Conservation (phyloP, 345 rosid genomes). For the Microcos paniculata region DNA sequence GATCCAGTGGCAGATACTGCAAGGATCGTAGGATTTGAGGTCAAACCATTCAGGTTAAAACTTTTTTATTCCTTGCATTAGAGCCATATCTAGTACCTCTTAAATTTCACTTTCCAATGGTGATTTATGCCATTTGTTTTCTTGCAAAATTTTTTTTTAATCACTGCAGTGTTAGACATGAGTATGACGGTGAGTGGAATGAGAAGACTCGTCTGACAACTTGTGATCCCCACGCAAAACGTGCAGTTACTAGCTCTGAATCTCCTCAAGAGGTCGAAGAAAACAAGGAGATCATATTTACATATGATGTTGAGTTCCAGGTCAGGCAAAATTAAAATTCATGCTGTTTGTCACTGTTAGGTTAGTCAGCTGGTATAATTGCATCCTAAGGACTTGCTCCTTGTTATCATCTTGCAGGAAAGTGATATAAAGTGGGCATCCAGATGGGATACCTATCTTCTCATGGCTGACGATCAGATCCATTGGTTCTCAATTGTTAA, state of each 20-base stretch:
- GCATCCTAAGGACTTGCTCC: not conserved
- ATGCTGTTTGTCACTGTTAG: not conserved
- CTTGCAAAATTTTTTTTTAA: conserved; percentile 15
- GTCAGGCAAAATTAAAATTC: conserved; percentile 27
- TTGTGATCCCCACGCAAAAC: conserved; percentile 89
- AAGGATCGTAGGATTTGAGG: conserved; percentile 92
- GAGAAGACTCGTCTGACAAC: conserved; percentile 65
- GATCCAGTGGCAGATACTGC: conserved; percentile 57
- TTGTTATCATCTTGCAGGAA: conserved; percentile 42
- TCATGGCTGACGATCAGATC: conserved; percentile 93
- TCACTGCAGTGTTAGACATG: conserved; percentile 67
- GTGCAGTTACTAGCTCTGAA: conserved; percentile 68
- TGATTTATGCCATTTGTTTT: not conserved
- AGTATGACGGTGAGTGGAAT: conserved; percentile 70
- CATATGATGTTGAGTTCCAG: conserved; percentile 87
- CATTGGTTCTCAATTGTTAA: conserved; percentile 96
- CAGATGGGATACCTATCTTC: conserved; percentile 92
- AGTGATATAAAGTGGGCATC: conserved; percentile 96
- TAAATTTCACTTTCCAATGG: conserved; percentile 5
- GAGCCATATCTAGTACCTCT: not conserved
- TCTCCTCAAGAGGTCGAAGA: conserved; percentile 85
- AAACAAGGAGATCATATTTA: conserved; percentile 68
- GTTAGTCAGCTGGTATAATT: not conserved
- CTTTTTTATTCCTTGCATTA: conserved; percentile 1
- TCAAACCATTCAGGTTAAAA: conserved; percentile 78